Evolutionary conservation across 164 flowering plant genomes (phyloP), one percentile per base, ranked within the genome.

Genomic region (Dillenia turbinata): DNA sequence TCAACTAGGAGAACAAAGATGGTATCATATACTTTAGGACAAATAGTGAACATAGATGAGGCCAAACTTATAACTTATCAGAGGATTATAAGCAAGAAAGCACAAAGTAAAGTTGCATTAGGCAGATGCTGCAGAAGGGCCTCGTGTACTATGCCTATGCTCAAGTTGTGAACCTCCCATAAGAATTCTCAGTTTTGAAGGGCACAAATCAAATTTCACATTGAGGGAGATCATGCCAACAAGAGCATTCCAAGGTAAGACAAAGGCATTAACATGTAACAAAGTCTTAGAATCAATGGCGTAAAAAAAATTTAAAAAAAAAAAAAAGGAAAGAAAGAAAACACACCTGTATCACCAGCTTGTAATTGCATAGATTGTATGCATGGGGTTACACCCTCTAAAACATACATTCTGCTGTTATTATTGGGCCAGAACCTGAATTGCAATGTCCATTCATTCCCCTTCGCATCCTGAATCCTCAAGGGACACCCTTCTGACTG

Each of bases 341-440:
- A 63, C 15, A 52, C 80, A 89, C 99, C 96, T 47, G 97, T 91
- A 77, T 94, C 99, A 48, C 99, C 99, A 60, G 99, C 99, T 78
- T 78, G 85, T 69, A 94, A 73, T 60, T 91, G 95, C 99, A 91
- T 89, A 61, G 89, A 81, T 66, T 94, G 99, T 83, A 94, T 94
- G 81, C 99, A 91, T 59, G 99, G 99, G 57, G 99, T 94, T 49
- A 94, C 99, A 56, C 99, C 99, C 76, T 94, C 99, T 63, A 94
- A 82, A 49, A 94, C 99, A 73, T 94, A 94, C 99, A 94, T 91
- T 71, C 99, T 78, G 73, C 99, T 94, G 71, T 94, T 91, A 73
- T 94, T 94, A 68, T 94, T 94, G 26, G 99, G 99, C 99, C 99
- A 94, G 82, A 91, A 94, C 77, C 97, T 83, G 77, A 94, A 94